phyloP scores from a whole-genome alignment of 1,139 yeast genomes.

The Pneumocystis sp. region DNA sequence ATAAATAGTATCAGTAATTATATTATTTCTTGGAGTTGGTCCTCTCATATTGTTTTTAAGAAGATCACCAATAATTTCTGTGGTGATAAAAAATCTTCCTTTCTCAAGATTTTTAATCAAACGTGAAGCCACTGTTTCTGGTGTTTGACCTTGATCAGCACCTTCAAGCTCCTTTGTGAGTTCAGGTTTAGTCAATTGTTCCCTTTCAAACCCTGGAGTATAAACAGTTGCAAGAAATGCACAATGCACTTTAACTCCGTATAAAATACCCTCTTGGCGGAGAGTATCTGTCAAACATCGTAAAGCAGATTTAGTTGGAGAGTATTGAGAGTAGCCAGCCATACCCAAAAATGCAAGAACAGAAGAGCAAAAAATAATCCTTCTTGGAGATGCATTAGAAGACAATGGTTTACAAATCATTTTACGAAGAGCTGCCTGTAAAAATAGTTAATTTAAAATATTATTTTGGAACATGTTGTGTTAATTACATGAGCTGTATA shows the following conservation, averaged over 20 bases:
- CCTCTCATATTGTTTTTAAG: conserved; percentile 6
- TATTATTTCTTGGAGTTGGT: conserved; percentile 9
- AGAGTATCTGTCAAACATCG: conserved; percentile 58
- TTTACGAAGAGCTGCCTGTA: conserved; percentile 28
- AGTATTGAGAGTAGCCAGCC: conserved; percentile 82
- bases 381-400: conserved; percentile 26
- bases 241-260: conserved; percentile 38
- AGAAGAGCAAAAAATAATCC: conserved; percentile 64
- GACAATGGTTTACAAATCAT: conserved; percentile 24
- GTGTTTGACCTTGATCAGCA: conserved; percentile 53
- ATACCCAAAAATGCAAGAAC: conserved; percentile 72
- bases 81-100: conserved; percentile 64
- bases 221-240: conserved; percentile 80
- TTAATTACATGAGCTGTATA: conserved; percentile 43
- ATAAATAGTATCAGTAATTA: conserved; percentile 5
- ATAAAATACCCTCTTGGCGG: conserved; percentile 66
- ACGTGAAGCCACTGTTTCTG: conserved; percentile 49
- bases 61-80: conserved; percentile 55
- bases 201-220: conserved; percentile 75
- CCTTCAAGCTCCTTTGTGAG: conserved; percentile 80
- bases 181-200: conserved; percentile 70
- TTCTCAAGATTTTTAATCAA: conserved; percentile 41
- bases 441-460: not conserved
- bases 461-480: not conserved
- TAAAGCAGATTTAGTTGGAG: conserved; percentile 76